Percentiles rank a stretch among this genome's conserved stretches.
phyloP scores from a whole-genome alignment of 345 rosid species.

The Aegle marmelos region DNA sequence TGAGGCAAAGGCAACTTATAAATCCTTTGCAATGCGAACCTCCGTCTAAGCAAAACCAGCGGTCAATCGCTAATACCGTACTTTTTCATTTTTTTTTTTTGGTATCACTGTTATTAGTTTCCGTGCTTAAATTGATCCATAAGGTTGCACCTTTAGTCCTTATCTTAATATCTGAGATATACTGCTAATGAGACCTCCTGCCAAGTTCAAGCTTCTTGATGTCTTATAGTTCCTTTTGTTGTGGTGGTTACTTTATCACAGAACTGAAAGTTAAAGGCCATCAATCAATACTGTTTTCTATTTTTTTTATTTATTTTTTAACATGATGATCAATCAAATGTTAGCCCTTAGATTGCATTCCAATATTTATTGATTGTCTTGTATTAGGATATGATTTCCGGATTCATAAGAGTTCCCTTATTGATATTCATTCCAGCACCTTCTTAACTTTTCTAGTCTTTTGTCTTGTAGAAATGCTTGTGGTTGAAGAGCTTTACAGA shows the following conservation, averaged over 20 bases:
- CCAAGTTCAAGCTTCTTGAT: too few species aligned
- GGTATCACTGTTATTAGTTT: too few species aligned
- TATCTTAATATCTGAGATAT: too few species aligned
- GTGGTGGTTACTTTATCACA: too few species aligned
- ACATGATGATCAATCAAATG: too few species aligned
- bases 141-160: too few species aligned
- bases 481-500: slow-evolving; percentile 90
- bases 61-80: background rate
- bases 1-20: background rate
- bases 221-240: too few species aligned
- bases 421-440: background rate
- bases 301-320: too few species aligned
- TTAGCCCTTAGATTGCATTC: background rate
- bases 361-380: background rate
- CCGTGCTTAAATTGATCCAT: background rate
- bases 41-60: background rate
- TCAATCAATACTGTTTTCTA: too few species aligned
- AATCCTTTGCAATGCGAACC: background rate
- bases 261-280: too few species aligned
- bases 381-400: background rate
- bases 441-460: slow-evolving; percentile 10
- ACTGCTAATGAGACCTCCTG: too few species aligned
- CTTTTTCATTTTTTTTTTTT: background rate
- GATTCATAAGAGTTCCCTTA: background rate
- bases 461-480: slow-evolving; percentile 76